Conservation (phyloP, 2,329 filamentous ascomycete genomes). For the Aureobasidium sp. region DNA sequence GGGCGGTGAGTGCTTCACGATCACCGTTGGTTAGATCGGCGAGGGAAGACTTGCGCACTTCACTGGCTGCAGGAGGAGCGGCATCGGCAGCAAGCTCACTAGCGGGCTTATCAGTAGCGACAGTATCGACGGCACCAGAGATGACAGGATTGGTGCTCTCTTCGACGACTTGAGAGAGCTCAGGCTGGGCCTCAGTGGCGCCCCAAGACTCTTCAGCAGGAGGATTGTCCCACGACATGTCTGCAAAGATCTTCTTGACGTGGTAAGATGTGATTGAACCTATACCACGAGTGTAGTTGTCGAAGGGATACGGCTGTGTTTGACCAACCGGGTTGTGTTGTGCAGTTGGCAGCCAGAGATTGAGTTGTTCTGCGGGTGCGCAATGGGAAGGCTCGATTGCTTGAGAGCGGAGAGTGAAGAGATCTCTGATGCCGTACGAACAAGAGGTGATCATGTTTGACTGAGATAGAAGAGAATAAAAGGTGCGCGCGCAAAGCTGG, state of each 20-base stretch:
- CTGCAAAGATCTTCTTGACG: background rate
- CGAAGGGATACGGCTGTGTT: slow-evolving; percentile 2
- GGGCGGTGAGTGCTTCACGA: background rate
- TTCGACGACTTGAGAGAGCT: background rate
- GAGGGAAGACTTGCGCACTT: background rate
- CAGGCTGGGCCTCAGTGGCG: background rate
- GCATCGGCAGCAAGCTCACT: background rate
- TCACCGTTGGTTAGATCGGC: slow-evolving; percentile 4
- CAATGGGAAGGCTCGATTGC: background rate
- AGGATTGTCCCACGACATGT: slow-evolving; percentile 1
- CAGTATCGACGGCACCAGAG: background rate
- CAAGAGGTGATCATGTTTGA: background rate
- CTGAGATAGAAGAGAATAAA: background rate
- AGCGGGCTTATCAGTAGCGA: background rate
- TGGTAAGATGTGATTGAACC: background rate
- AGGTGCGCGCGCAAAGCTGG: background rate
- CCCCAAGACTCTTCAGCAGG: background rate
- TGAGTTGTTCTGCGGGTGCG: background rate
- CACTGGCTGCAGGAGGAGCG: background rate
- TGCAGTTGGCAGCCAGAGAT: slow-evolving; percentile 4
- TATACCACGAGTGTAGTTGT: background rate
- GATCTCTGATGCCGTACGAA: background rate
- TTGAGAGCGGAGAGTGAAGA: background rate
- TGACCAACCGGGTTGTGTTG: background rate
- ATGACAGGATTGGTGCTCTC: background rate